Base-by-base conservation (phyloP, 2,329 filamentous ascomycete species). In the Calonectria naviculata region DNA sequence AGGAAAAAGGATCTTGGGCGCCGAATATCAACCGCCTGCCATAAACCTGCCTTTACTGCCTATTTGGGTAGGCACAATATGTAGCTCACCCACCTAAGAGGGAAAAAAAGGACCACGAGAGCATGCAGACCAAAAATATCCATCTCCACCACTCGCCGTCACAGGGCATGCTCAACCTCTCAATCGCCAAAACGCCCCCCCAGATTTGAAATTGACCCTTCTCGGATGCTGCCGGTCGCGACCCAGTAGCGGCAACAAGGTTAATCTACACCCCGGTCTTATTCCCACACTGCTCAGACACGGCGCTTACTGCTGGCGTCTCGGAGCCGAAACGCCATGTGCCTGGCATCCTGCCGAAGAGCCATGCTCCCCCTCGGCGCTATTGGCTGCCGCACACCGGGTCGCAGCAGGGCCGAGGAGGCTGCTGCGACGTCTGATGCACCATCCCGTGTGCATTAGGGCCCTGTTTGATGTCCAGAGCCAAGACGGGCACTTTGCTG, bases 251-350 rank as follows among this genome's bases (percentile, higher is more conserved):
- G 34, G 60, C 44, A 58, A 15, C 31, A 54, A 42, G 67, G 44
- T 60, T 71, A 65, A 60, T 31, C 19, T 31, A 31, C 28, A 38
- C 64, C 60, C 56, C 67, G 54, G 26, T 19, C 34, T 26, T 41
- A n/a, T 36, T 60, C 67, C 29, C 56, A 62, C 75, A 71, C 68
- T 75, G 61, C 69, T 71, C 62, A 73, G 73, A 65, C 72, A 63
- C 62, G 29, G 70, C 70, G 70, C 70, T 72, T 72, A 63, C 52
- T 60, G 70, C 44, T 44, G 41, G 61, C 69, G 69, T 71, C 69
- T 68, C 69, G 65, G 34, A 71, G 67, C 64, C 76, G 76, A 78
- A 78, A 78, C 76, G 67, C 63, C 47, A 67, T 70, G 52, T 75
- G 76, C 76, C 66, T 70, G 70, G 67, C 69, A 63, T 74, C 41